Conservation (phyloP, 805 yeast species). For the Yarrowia hollandica region DNA sequence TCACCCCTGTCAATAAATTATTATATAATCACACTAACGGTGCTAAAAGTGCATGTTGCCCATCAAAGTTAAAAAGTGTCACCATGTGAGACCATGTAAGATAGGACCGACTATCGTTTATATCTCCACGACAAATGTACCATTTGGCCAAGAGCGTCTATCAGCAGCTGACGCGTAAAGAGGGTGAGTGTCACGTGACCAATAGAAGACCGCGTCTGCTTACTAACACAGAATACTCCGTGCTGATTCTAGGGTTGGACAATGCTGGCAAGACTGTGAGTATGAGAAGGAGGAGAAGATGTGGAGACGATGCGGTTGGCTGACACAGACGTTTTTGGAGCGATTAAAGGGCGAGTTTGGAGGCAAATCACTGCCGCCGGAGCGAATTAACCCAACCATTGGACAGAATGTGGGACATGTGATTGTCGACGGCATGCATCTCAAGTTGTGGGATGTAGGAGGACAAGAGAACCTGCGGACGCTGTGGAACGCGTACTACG, state of each 20-base stretch:
- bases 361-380: constrained; percentile 46
- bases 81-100: no score
- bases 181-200: constrained; percentile 43
- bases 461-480: constrained; percentile 85
- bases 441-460: constrained; percentile 95
- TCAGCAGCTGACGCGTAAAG: constrained; percentile 56
- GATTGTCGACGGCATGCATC: constrained; percentile 43
- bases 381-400: constrained; percentile 83
- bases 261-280: constrained; percentile 87
- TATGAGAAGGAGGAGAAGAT: constrained; percentile 32
- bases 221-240: constrained; percentile 56
- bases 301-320: constrained; percentile 20
- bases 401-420: constrained; percentile 73
- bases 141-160: constrained; percentile 66
- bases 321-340: constrained; percentile 58
- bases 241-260: constrained; percentile 84
- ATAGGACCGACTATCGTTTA: no score
- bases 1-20: no score
- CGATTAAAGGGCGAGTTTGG: constrained; percentile 57
- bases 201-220: background rate
- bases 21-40: no score
- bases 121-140: no score
- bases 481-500: constrained; percentile 86
- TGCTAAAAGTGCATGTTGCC: no score
- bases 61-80: no score